Evolutionary conservation across 1,139 yeast genomes (phyloP).

Genomic region (Saccharomyces uvarum): DNA sequence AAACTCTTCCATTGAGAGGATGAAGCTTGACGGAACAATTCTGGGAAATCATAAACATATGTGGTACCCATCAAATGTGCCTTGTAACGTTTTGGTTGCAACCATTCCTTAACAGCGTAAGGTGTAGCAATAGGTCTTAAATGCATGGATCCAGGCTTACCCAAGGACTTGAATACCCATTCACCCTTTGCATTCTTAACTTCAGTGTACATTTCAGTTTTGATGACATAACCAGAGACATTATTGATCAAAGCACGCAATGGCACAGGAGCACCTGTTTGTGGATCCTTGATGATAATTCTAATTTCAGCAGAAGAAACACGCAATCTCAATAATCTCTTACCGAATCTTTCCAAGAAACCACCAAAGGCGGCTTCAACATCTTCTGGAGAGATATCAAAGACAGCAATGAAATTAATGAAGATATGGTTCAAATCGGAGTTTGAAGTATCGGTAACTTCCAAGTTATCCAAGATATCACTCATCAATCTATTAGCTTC

Average conservation of each 20-base stretch:
- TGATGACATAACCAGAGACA: conserved; percentile 94
- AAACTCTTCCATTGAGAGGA: conserved; percentile 74
- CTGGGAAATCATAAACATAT: conserved; percentile 97
- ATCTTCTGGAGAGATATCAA: conserved; percentile 88
- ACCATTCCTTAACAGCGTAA: conserved; percentile 93
- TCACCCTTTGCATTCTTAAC: conserved; percentile 86
- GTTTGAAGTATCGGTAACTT: conserved; percentile 87
- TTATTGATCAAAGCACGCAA: conserved; percentile 92
- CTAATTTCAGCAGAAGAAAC: conserved; percentile 96
- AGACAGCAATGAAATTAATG: conserved; percentile 91
- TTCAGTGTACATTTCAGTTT: conserved; percentile 89
- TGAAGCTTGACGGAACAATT: conserved; percentile 89
- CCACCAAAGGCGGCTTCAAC: conserved; percentile 97
- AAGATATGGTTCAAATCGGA: conserved; percentile 94
- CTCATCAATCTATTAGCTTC: conserved; percentile 95
- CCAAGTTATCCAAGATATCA: conserved; percentile 89
- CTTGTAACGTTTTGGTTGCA: conserved; percentile 96
- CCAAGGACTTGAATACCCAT: conserved; percentile 94
- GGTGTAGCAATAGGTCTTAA: conserved; percentile 92
- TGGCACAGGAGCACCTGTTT: conserved; percentile 85
- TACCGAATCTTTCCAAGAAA: conserved; percentile 93
- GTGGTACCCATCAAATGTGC: conserved; percentile 98
- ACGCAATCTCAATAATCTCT: conserved; percentile 92
- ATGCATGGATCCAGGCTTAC: conserved; percentile 94
- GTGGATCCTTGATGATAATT: conserved; percentile 86